A percentile compares a stretch with the other conserved stretches of the same genome.
Conservation (phyloP, 2,329 filamentous ascomycete genomes). For the Colletotrichum viniferum region DNA sequence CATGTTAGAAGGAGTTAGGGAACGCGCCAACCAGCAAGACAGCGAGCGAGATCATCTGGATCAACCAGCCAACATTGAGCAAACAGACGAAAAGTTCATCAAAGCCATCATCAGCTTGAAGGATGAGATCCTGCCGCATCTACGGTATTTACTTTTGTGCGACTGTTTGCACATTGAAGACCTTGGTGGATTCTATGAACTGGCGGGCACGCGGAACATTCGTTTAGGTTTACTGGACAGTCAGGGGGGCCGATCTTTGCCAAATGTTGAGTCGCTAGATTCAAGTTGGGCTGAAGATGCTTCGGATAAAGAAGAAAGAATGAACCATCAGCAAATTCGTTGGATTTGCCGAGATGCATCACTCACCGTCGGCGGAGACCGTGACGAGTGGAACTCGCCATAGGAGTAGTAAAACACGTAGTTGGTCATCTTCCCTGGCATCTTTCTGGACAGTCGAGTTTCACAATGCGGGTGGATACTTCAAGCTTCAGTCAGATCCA, state of each 20-base stretch:
- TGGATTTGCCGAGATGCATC: background rate
- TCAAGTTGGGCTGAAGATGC: background rate
- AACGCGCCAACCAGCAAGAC: background rate
- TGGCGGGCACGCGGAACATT: too few species aligned
- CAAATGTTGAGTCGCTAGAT: background rate
- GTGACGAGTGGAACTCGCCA: background rate
- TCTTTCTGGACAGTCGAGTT: background rate
- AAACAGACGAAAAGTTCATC: background rate
- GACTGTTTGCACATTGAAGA: background rate
- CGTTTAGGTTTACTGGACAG: too few species aligned
- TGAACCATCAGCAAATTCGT: fast-evolving
- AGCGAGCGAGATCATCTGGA: fast-evolving
- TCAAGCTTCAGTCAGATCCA: background rate
- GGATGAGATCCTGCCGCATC: background rate
- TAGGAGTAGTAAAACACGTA: background rate
- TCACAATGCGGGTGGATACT: background rate
- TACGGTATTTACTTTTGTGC: background rate
- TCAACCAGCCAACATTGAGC: fast-evolving
- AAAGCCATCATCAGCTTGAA: background rate
- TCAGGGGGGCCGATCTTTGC: too few species aligned
- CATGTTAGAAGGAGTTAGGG: background rate
- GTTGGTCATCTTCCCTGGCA: background rate
- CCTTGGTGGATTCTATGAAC: background rate
- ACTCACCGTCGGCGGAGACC: background rate
- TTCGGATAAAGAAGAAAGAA: background rate